Evolutionary conservation across 192 early-diverging fungal species (phyloP).

Genomic region (Coemansia furcata): DNA sequence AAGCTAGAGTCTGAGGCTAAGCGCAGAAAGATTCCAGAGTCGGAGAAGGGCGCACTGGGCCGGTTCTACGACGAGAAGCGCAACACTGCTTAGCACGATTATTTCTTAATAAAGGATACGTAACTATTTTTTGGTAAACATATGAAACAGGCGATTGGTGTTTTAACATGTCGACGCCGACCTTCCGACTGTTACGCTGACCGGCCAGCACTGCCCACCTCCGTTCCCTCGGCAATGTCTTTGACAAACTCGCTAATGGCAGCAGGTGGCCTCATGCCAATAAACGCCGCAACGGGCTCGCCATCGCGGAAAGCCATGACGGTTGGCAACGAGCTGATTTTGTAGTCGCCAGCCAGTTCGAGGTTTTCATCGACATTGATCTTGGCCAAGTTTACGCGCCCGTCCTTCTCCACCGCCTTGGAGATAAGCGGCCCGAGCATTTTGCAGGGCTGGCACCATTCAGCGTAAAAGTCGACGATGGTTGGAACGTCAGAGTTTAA

Average conservation of each 20-base stretch:
- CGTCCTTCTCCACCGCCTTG: conserved; percentile 60
- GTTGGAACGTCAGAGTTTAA: conserved; percentile 61
- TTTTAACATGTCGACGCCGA: neutral
- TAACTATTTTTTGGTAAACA: neutral
- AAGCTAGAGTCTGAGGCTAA: conserved; percentile 14
- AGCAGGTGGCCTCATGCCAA: conserved; percentile 57
- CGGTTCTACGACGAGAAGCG: conserved; percentile 43
- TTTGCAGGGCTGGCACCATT: conserved; percentile 86
- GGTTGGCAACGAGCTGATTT: conserved; percentile 72
- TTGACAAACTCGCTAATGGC: conserved; percentile 55
- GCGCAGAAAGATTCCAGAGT: conserved; percentile 27
- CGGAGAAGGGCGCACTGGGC: conserved; percentile 38
- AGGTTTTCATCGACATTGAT: conserved; percentile 71
- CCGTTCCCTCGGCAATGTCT: conserved; percentile 37
- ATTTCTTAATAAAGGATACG: no score
- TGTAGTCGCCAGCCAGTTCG: conserved; percentile 61
- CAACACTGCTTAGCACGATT: neutral
- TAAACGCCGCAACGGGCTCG: conserved; percentile 60
- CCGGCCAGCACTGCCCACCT: neutral
- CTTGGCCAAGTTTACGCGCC: conserved; percentile 70
- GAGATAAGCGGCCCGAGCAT: conserved; percentile 69
- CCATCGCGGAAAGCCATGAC: conserved; percentile 70
- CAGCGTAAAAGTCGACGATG: conserved; percentile 73
- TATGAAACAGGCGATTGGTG: neutral
- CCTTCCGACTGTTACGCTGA: neutral